Conservation (phyloP, 2,329 filamentous ascomycete species). For the Blastomyces parvus region DNA sequence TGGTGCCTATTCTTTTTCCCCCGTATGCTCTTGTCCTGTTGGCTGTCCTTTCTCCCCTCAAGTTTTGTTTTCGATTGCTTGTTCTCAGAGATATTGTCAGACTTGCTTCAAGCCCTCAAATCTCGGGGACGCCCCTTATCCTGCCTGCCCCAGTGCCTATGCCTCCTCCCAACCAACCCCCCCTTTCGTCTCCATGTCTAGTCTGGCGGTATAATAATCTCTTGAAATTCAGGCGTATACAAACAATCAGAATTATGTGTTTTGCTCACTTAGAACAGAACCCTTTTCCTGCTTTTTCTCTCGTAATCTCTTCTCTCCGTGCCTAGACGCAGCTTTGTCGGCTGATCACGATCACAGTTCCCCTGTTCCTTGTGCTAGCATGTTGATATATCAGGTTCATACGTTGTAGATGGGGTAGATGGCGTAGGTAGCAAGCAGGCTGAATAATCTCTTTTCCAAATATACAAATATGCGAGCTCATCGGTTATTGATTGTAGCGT, state of each 20-base stretch:
- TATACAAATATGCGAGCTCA: too few species aligned
- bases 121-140: not conserved
- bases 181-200: not conserved
- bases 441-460: too few species aligned
- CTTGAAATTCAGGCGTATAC: constrained; percentile 2
- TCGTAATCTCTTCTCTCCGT: not conserved
- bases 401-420: too few species aligned
- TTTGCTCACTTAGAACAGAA: not conserved
- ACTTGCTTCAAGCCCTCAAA: not conserved
- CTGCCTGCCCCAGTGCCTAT: too few species aligned
- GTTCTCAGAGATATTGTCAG: not conserved
- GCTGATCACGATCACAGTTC: too few species aligned
- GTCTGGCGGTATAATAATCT: constrained; percentile 3
- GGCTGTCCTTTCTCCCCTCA: not conserved
- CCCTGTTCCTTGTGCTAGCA: too few species aligned
- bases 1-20: not conserved
- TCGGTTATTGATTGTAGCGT: too few species aligned
- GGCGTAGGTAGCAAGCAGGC: too few species aligned
- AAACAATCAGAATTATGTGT: constrained; percentile 3
- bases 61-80: not conserved
- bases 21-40: not conserved
- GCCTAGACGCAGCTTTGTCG: too few species aligned
- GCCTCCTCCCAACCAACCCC: not conserved
- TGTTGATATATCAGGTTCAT: too few species aligned
- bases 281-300: not conserved